Conservation (phyloP, 306 rosid species). For the Ceratonia siliqua region DNA sequence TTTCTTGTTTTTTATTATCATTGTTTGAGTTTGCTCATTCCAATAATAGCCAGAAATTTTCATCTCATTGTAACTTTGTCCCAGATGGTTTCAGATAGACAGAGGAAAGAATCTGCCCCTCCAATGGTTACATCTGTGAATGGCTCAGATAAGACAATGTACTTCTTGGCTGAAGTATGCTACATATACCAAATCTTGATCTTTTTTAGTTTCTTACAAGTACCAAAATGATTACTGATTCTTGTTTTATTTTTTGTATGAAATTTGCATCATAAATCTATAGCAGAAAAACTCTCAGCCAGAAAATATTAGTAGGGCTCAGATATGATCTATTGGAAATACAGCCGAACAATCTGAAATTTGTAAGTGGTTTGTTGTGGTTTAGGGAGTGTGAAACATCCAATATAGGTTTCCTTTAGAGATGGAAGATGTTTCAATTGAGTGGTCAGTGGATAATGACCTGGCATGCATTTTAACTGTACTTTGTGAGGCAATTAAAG, state of each 20-base stretch:
- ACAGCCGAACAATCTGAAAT: background rate
- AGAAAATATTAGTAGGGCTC: background rate
- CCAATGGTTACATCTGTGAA: slow-evolving; percentile 65
- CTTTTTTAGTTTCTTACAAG: background rate
- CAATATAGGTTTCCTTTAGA: background rate
- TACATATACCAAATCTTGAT: slow-evolving; percentile 19
- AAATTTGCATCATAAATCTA: background rate
- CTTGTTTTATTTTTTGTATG: background rate
- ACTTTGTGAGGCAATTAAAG: too few species aligned
- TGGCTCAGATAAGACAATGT: slow-evolving; percentile 68
- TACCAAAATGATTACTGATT: background rate
- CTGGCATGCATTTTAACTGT: too few species aligned
- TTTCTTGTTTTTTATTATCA: slow-evolving; percentile 23
- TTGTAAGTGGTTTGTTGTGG: background rate
- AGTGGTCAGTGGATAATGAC: too few species aligned
- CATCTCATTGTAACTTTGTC: slow-evolving; percentile 42
- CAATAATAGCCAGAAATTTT: slow-evolving; percentile 22
- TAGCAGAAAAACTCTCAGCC: background rate
- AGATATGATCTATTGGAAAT: background rate
- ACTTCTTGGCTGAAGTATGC: slow-evolving; percentile 96
- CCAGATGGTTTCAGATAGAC: slow-evolving; percentile 96
- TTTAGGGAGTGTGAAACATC: background rate
- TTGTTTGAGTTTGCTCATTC: slow-evolving; percentile 19
- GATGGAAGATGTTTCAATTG: too few species aligned
- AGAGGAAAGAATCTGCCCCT: slow-evolving; percentile 96